phyloP scores from a whole-genome alignment of 805 yeast species.

The Sugiyamaella floridensis region DNA sequence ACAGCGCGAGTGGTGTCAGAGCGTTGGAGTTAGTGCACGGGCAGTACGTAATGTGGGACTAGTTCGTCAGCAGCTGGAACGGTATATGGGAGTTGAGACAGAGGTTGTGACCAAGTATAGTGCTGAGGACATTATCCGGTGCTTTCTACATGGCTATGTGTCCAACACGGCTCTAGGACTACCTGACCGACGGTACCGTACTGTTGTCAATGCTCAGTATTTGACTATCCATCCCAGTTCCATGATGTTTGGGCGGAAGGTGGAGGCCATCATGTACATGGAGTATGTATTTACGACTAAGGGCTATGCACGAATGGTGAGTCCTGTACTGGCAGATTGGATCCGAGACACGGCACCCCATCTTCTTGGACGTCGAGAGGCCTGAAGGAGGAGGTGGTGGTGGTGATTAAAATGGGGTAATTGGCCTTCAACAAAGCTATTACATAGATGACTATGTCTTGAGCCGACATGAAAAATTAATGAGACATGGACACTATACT shows the following conservation, averaged over 20 bases:
- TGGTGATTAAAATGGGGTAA: not conserved
- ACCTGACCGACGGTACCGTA: slow-evolving; percentile 89
- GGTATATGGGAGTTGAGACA: slow-evolving; percentile 46
- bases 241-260: slow-evolving; percentile 68
- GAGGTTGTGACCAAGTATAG: slow-evolving; percentile 4
- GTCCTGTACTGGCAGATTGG: slow-evolving; percentile 77
- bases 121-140: slow-evolving; percentile 47
- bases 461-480: no score
- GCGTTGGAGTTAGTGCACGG: slow-evolving; percentile 64
- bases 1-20: slow-evolving; percentile 75
- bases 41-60: slow-evolving; percentile 73
- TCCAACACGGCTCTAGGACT: slow-evolving; percentile 87
- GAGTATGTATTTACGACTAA: slow-evolving; percentile 91
- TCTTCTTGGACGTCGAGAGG: slow-evolving; percentile 36
- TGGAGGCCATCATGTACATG: slow-evolving; percentile 87
- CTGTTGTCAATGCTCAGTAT: slow-evolving; percentile 70
- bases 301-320: slow-evolving; percentile 88
- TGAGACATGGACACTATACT: no score
- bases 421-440: not conserved
- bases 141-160: slow-evolving; percentile 79
- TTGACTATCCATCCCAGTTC: slow-evolving; percentile 90
- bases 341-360: slow-evolving; percentile 74
- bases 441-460: no score
- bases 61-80: slow-evolving; percentile 67
- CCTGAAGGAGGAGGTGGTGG: not conserved